Base-by-base conservation (phyloP, 495 filamentous ascomycete genomes). In the Xylaria intraflava region DNA sequence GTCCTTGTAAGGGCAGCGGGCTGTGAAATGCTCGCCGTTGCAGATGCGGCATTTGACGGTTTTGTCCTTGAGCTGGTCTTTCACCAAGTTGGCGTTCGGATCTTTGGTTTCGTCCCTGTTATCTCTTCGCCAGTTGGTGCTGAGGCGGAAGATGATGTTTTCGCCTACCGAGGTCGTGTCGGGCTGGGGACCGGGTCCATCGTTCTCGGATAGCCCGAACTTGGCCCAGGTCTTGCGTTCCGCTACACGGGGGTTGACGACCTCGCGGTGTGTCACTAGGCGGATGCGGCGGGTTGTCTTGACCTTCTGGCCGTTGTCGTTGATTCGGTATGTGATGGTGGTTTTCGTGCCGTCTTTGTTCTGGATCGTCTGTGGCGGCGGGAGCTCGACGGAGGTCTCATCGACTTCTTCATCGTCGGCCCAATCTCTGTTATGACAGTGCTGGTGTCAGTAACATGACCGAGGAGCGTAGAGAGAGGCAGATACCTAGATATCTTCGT, bases 1-100 rank as follows among this genome's bases (percentile, higher is more conserved):
- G 55, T 91, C 86, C 80, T 81, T 81, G 71, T 78, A 81, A 14
- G 78, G 78, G 61, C 86, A 98, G 65, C 92, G 83, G 26, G 92
- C 90, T 3, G 93, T 98, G 76, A 96, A 98, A 79, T 98, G 93
- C 75, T 97, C 94, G 60, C 94, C 93, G 69, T 84, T 87, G 74
- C 93, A 98, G 67, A 98, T 97, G 76, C 93, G 84, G 73, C 93
- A 98, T 80, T 96, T 96, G 75, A 98, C 94, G 80, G 95, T 95
- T 82, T 95, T 95, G 73, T 96, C 89, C 83, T 92, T 95, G 54
- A 96, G 78, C 78, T 89, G 82, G 59, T 90, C 89, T 78, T 90
- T 93, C 77, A 95, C 84, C 62, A 79, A 79, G 65, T 81, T 82
- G 51, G 82, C 83, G 77, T 89, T 88, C 73, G 86, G 83, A 55